Percentiles rank a stretch among this genome's conserved stretches.
Conservation (phyloP, 2,329 filamentous ascomycete species). For the Sphaerostilbella broomeana region DNA sequence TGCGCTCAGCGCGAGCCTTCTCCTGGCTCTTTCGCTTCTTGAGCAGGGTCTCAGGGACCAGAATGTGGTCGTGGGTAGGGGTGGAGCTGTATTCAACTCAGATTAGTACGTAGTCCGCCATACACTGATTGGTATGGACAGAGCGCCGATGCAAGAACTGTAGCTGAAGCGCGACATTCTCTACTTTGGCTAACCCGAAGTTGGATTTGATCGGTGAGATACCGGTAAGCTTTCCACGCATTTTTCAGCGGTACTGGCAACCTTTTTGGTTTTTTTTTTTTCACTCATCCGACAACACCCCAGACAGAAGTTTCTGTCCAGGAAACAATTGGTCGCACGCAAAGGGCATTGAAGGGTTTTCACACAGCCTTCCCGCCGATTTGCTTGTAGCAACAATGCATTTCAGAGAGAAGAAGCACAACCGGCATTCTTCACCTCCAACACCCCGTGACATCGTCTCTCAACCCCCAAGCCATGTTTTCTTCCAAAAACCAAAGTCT, state of each 20-base stretch:
- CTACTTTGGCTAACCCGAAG: constrained; percentile 79
- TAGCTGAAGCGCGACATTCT: constrained; percentile 89
- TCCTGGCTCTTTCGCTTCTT: constrained; percentile 99
- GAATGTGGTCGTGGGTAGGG: constrained; percentile 88
- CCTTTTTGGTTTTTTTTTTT: neutral
- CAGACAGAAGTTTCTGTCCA: constrained; percentile 35
- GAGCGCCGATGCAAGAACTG: constrained; percentile 88
- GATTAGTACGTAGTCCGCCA: constrained; percentile 75
- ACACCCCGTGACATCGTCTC: constrained; percentile 62
- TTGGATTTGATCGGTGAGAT: constrained; percentile 75
- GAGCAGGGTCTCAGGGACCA: constrained; percentile 98
- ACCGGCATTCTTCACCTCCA: constrained; percentile 61
- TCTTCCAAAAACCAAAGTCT: constrained; percentile 30
- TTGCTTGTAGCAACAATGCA: constrained; percentile 51
- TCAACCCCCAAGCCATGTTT: constrained; percentile 43
- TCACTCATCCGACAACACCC: constrained; percentile 74
- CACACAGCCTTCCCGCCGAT: constrained; percentile 26
- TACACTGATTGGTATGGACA: constrained; percentile 52
- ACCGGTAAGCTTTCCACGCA: constrained; percentile 7
- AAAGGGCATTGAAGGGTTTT: constrained; percentile 19
- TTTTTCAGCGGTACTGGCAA: constrained; percentile 9
- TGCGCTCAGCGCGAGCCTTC: constrained; percentile 90
- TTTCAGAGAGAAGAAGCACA: constrained; percentile 64
- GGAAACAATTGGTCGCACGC: constrained; percentile 32
- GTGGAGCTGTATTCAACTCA: constrained; percentile 65